phyloP scores from a whole-genome alignment of 305 asterid species.

The Solanum hybrid region DNA sequence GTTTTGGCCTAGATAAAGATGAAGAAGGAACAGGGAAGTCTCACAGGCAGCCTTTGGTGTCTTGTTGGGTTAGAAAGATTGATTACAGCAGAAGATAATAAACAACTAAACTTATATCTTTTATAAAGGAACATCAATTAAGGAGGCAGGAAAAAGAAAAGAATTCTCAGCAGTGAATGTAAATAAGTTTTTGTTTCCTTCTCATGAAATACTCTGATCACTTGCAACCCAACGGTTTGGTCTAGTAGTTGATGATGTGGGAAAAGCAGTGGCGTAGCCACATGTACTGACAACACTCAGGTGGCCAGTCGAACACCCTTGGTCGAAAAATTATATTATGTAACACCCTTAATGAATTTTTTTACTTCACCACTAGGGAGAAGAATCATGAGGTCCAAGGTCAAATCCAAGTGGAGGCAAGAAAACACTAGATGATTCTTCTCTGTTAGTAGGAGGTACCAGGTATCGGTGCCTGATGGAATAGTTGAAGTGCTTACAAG shows the following conservation, averaged over 20 bases:
- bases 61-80: neutral
- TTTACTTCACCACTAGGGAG: neutral
- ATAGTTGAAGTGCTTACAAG: neutral
- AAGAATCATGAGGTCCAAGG: neutral
- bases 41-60: neutral
- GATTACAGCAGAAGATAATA: neutral
- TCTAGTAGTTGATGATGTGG: neutral
- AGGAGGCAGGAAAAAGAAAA: neutral
- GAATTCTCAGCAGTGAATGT: neutral
- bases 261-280: neutral
- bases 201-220: neutral
- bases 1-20: neutral
- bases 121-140: neutral
- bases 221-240: neutral
- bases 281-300: neutral
- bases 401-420: neutral
- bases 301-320: neutral
- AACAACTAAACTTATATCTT: neutral
- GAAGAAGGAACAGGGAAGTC: neutral
- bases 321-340: neutral
- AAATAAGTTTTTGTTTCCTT: neutral
- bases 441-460: neutral
- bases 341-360: neutral
- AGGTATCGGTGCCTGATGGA: neutral
- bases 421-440: neutral